Evolutionary conservation across 2,329 filamentous ascomycete species (phyloP), one percentile per base, ranked within the genome.

Genomic region (Fonsecaea multimorphosa): DNA sequence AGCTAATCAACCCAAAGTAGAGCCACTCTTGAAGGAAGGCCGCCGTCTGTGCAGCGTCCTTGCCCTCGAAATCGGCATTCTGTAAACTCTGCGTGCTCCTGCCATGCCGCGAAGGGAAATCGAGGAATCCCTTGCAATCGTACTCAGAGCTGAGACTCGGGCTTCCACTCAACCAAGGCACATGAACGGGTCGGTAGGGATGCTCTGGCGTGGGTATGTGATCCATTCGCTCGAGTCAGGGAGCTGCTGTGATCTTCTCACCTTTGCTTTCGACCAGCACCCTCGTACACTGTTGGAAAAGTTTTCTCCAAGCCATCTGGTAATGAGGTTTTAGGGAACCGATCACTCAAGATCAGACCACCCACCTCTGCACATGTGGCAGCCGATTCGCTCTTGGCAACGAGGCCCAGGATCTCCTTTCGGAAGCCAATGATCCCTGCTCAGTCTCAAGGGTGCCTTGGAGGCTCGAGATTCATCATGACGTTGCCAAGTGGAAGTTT

Each of bases 21-120:
- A 49, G 44, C 44, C 44, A 49, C 7, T 49, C 44, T 24, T 49
- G 44, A 12, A 49, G 19, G 44, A 49, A 49, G 44, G 44, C 44
- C 1, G 44, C 44, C 3, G 44, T 49, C 5, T 49, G 44, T 2
- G 44, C 44, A 24, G 44, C 44, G 22, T 49, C 22, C 19, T 11
- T 24, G 44, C 19, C 44, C 44, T 49, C 44, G 19, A 49, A 49
- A 24, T 49, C 9, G 44, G 19, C 44, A 24, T 49, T 19, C 19
- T 24, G 44, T 11, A 49, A 12, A 49, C 44, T 49, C 44, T 22
- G 44, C 19, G 22, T 49, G 22, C 7, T 49, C 44, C 44, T 24
- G 44, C 44, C 44, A 49, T 49, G 44, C 19, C 44, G 44, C 44
- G 22, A 49, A 12, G 44, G 44, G n/a, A 49, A 49, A 49, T 49